Evolutionary conservation across 2,329 filamentous ascomycete genomes (phyloP).

Genomic region (Ceratocystis ficicola): DNA sequence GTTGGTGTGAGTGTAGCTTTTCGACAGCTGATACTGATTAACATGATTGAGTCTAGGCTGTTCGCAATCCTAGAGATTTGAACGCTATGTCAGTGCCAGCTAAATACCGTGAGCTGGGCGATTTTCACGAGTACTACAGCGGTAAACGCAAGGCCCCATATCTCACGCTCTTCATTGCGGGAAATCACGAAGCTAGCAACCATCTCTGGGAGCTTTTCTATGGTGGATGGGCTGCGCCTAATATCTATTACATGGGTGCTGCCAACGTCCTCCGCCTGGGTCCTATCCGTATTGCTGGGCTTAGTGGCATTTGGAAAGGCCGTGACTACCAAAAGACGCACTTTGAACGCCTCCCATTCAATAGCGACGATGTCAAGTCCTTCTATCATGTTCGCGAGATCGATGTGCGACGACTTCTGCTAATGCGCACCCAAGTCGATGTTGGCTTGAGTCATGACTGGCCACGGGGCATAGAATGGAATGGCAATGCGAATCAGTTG

Average conservation of each 20-base stretch:
- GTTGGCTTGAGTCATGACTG: constrained; percentile 91
- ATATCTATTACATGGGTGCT: constrained; percentile 93
- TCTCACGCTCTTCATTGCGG: constrained; percentile 81
- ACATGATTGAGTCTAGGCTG: constrained; percentile 42
- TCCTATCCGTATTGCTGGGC: constrained; percentile 71
- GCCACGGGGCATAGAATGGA: constrained; percentile 71
- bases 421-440: constrained; percentile 77
- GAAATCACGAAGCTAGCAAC: constrained; percentile 89
- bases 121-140: constrained; percentile 91
- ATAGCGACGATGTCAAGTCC: constrained; percentile 57
- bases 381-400: constrained; percentile 86
- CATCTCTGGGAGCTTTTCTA: constrained; percentile 89
- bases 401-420: constrained; percentile 79
- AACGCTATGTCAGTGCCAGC: constrained; percentile 77
- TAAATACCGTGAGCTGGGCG: constrained; percentile 78
- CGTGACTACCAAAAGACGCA: constrained; percentile 77
- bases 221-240: constrained; percentile 91
- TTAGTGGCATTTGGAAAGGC: constrained; percentile 93
- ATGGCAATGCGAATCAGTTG: constrained; percentile 56
- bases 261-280: constrained; percentile 80
- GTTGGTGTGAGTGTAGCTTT: not conserved
- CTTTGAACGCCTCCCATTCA: constrained; percentile 77
- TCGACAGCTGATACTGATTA: not conserved
- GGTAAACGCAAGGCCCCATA: constrained; percentile 67
- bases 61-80: constrained; percentile 78